These are phyloP conservation scores for Myxozyma neotropica DNA, from an alignment of 805 yeast species.

Conservation along the genomic window DNA sequence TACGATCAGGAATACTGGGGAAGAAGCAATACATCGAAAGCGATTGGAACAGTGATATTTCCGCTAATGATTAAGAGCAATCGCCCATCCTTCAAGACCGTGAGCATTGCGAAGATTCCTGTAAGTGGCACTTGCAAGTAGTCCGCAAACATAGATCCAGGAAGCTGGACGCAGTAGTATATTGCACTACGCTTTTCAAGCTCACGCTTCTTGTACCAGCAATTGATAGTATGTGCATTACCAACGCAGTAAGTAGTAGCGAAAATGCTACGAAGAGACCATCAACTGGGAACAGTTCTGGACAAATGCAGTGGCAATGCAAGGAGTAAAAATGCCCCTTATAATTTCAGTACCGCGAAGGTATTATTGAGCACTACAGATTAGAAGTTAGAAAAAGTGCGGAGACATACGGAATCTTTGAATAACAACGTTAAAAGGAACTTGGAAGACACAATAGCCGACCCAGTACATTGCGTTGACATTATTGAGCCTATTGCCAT, in stretches of 20 bases:
- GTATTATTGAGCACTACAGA: constrained; percentile 46
- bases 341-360: constrained; percentile 45
- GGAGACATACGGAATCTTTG: constrained; percentile 36
- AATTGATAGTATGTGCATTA: constrained; percentile 45
- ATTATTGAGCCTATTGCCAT: constrained; percentile 62
- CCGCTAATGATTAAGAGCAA: constrained; percentile 74
- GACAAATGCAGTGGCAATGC: constrained; percentile 40
- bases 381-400: background rate
- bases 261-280: constrained; percentile 48
- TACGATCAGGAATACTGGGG: constrained; percentile 68
- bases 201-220: constrained; percentile 61
- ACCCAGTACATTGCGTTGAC: constrained; percentile 47
- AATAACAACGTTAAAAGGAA: constrained; percentile 44
- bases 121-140: constrained; percentile 43
- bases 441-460: constrained; percentile 45
- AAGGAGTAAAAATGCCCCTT: constrained; percentile 44
- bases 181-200: constrained; percentile 61
- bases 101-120: constrained; percentile 50
- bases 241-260: constrained; percentile 51
- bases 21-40: constrained; percentile 52
- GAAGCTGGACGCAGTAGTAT: constrained; percentile 61
- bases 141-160: constrained; percentile 62
- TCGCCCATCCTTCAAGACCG: constrained; percentile 66
- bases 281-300: constrained; percentile 40
- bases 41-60: constrained; percentile 58